A percentile compares a stretch with the other conserved stretches of the same genome.
These are phyloP conservation scores for Saccharomyces paradoxus DNA, from an alignment of 805 yeast genomes.

Conservation along the genomic window DNA sequence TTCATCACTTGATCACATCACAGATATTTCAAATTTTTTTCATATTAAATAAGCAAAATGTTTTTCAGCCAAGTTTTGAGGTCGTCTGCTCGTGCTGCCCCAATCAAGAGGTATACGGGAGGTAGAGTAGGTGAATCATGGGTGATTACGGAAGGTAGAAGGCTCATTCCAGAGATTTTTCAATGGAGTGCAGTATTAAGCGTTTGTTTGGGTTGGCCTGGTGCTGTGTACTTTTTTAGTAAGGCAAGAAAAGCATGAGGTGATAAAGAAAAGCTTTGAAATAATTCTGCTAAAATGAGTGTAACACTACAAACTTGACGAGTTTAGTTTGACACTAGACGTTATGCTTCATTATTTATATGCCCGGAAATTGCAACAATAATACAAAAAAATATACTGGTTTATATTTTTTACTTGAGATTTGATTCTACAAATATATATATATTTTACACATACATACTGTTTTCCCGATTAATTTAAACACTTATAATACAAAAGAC, in stretches of 20 bases:
- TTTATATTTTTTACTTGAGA: neutral
- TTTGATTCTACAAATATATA: neutral
- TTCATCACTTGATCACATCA: neutral
- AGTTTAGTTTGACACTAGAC: neutral
- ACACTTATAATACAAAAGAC: neutral
- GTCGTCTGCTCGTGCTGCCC: constrained; percentile 9
- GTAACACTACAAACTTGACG: neutral
- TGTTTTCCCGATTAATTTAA: neutral
- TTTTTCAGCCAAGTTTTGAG: constrained; percentile 17
- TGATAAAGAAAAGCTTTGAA: neutral
- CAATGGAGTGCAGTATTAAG: constrained; percentile 15
- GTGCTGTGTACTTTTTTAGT: constrained; percentile 6
- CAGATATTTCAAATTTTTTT: neutral
- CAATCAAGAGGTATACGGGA: constrained; percentile 5
- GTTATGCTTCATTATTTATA: neutral
- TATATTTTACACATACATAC: neutral
- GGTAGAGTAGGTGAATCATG: constrained; percentile 18
- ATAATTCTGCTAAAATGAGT: neutral
- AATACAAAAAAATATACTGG: neutral
- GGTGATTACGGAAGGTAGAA: constrained; percentile 19
- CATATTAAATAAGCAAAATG: constrained; percentile 6
- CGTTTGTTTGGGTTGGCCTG: constrained; percentile 24
- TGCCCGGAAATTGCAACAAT: neutral
- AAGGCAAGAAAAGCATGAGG: neutral
- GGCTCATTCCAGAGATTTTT: constrained; percentile 15